A percentile compares a stretch with the other conserved stretches of the same genome.
Evolutionary conservation across 768 basidiomycete species (phyloP).

Genomic region (Lactarius deliciosus): DNA sequence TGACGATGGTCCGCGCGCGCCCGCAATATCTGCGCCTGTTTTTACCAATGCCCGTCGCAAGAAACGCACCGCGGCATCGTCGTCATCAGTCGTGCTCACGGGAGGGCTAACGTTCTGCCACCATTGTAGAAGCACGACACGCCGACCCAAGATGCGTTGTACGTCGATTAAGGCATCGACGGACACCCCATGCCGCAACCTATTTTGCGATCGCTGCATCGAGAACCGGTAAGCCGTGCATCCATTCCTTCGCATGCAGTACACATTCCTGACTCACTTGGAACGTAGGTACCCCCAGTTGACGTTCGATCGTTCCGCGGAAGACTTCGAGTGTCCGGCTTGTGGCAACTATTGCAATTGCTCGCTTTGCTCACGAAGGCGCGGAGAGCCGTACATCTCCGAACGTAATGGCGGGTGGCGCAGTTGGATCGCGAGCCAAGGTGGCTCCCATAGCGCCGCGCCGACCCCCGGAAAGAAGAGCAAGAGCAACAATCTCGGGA

Average conservation of each 20-base stretch:
- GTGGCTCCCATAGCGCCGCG: background rate
- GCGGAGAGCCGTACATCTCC: slow-evolving; percentile 49
- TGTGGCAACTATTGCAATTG: slow-evolving; percentile 52
- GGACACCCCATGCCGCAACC: slow-evolving; percentile 5
- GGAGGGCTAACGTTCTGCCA: slow-evolving; percentile 13
- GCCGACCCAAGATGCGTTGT: slow-evolving; percentile 22
- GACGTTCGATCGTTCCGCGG: slow-evolving; percentile 37
- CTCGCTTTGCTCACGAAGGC: slow-evolving; percentile 42
- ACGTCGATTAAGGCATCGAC: background rate
- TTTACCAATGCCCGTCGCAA: background rate
- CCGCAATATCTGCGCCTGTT: background rate
- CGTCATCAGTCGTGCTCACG: too few relatives aligned
- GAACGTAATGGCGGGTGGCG: slow-evolving; percentile 32
- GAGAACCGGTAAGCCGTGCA: slow-evolving; percentile 27
- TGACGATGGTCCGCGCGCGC: background rate
- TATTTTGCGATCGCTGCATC: slow-evolving; percentile 25
- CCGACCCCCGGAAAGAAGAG: background rate
- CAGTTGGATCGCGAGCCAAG: slow-evolving; percentile 6
- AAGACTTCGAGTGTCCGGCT: slow-evolving; percentile 43
- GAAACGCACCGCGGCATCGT: background rate
- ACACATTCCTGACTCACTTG: background rate
- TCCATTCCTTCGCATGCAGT: background rate
- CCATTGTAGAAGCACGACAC: slow-evolving; percentile 21
- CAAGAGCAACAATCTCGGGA: background rate
- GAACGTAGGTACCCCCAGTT: slow-evolving; percentile 42